Conservation (phyloP, 306 rosid species). For the Corylus heterophylla region DNA sequence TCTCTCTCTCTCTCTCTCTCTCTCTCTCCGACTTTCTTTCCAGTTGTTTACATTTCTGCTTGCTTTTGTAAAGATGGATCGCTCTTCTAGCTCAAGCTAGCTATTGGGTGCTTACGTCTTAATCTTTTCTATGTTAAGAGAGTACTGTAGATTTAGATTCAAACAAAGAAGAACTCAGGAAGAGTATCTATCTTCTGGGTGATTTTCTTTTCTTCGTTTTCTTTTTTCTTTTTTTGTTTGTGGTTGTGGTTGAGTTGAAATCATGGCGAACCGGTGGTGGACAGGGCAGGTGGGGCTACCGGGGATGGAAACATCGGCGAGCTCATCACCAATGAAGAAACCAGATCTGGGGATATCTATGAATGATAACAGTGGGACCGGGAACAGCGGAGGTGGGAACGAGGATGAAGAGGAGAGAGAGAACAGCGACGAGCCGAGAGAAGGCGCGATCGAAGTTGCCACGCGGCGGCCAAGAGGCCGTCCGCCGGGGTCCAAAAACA, state of each 20-base stretch:
- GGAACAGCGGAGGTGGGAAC: slow-evolving; percentile 18
- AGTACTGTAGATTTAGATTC: neutral
- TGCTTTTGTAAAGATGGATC: neutral
- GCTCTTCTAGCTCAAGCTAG: neutral
- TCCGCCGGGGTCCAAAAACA: slow-evolving; percentile 77
- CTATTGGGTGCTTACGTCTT: neutral
- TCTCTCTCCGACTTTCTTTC: neutral
- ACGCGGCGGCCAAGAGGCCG: slow-evolving; percentile 71
- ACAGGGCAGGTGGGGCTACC: slow-evolving; percentile 57
- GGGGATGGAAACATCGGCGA: slow-evolving; percentile 39
- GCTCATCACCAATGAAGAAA: slow-evolving; percentile 45
- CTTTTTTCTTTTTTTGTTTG: neutral
- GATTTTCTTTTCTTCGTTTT: neutral
- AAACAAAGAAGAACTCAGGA: neutral
- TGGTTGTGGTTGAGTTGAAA: neutral
- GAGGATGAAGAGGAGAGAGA: slow-evolving; percentile 60
- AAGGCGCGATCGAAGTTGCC: slow-evolving; percentile 57
- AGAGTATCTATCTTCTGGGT: neutral
- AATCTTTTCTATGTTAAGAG: neutral
- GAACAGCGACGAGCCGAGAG: slow-evolving; percentile 71
- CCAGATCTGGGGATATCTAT: slow-evolving; percentile 82
- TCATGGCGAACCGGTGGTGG: slow-evolving; percentile 94
- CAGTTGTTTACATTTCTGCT: neutral
- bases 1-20: neutral
- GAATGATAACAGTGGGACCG: slow-evolving; percentile 30